phyloP scores from a whole-genome alignment of 257 asterid genomes.

The Plantago major region DNA sequence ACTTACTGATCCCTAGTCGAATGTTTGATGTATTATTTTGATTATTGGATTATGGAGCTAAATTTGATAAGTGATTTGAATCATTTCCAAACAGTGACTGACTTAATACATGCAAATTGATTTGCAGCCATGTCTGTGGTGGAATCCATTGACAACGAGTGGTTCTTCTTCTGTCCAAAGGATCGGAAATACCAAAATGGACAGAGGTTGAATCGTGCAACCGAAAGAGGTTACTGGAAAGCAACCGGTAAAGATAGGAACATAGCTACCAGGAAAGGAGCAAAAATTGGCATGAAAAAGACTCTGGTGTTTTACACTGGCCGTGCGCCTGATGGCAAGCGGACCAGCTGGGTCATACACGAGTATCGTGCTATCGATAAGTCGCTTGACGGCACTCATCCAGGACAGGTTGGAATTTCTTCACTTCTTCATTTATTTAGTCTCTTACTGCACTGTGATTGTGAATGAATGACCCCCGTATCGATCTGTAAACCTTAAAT shows the following conservation, averaged over 20 bases:
- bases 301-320: slow-evolving; percentile 84
- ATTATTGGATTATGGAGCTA: no score
- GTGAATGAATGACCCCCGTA: no score
- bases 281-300: slow-evolving; percentile 88
- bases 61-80: no score
- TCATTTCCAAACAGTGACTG: no score
- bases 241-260: slow-evolving; percentile 97
- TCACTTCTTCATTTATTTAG: background rate
- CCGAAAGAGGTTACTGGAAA: slow-evolving; percentile 89
- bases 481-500: no score
- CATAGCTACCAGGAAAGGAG: slow-evolving; percentile 63
- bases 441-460: background rate
- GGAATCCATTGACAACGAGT: slow-evolving; percentile 75
- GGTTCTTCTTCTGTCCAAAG: slow-evolving; percentile 99
- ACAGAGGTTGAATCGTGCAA: slow-evolving; percentile 85
- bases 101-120: no score
- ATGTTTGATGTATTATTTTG: no score
- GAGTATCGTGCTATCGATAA: slow-evolving; percentile 91
- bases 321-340: slow-evolving; percentile 95
- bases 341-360: slow-evolving; percentile 93
- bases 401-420: slow-evolving; percentile 73
- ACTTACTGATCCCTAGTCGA: no score
- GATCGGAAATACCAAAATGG: slow-evolving; percentile 96
- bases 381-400: slow-evolving; percentile 83
- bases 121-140: slow-evolving; percentile 72